These are phyloP conservation scores for Psilocybe cubensis DNA, from an alignment of 768 basidiomycete species.

Conservation along the genomic window DNA sequence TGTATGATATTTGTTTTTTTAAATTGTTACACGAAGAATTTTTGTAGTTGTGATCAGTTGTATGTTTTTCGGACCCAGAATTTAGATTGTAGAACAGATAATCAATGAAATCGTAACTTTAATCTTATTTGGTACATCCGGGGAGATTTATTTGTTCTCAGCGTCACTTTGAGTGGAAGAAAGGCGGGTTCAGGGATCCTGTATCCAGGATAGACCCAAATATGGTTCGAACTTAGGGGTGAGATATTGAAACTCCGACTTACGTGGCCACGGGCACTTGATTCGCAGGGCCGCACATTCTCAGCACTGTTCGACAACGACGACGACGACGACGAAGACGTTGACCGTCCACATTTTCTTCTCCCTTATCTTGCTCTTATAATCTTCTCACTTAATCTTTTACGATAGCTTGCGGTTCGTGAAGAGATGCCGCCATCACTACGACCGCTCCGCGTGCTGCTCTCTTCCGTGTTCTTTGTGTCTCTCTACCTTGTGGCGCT, in stretches of 20 bases:
- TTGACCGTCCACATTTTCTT: neutral
- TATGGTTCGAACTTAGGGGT: no score
- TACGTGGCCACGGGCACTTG: neutral
- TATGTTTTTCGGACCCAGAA: neutral
- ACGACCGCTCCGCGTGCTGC: slow-evolving; percentile 31
- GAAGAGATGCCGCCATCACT: slow-evolving; percentile 9
- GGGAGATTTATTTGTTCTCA: no score
- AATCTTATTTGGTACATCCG: no score
- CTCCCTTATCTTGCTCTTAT: neutral
- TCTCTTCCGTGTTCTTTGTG: slow-evolving; percentile 35
- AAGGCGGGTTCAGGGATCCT: no score
- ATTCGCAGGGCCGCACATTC: neutral
- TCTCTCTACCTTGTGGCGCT: slow-evolving; percentile 37
- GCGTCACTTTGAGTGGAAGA: no score
- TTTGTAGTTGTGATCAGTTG: neutral
- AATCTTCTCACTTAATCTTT: neutral
- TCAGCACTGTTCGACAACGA: neutral
- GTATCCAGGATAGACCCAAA: no score
- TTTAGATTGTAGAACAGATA: neutral
- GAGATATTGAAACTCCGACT: neutral
- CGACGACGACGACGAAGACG: neutral
- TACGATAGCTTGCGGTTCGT: no score
- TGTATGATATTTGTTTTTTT: neutral
- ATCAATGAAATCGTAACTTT: neutral
- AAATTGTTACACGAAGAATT: neutral